Conservation (phyloP, 2,329 filamentous ascomycete genomes). For the Hymenoscyphus fraxineus region DNA sequence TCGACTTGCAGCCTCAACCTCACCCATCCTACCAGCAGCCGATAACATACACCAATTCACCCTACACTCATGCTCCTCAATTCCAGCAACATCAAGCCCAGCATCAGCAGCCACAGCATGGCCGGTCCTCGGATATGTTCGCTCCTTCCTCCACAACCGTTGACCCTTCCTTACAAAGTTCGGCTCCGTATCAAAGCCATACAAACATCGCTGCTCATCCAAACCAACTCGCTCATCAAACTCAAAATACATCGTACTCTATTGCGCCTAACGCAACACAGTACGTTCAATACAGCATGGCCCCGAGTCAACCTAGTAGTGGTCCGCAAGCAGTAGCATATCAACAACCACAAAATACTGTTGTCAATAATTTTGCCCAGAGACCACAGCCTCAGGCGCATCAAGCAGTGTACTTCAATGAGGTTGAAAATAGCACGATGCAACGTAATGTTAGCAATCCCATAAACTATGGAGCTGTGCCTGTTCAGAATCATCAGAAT, state of each 20-base stretch:
- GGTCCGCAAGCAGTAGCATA: slow-evolving; percentile 19
- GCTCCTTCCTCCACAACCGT: slow-evolving; percentile 23
- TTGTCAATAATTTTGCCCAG: slow-evolving; percentile 21
- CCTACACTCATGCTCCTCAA: slow-evolving; percentile 25
- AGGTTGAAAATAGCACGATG: slow-evolving; percentile 15
- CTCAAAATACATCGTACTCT: slow-evolving; percentile 27
- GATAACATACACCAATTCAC: slow-evolving; percentile 26
- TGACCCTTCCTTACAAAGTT: slow-evolving; percentile 28
- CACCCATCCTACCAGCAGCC: slow-evolving; percentile 27
- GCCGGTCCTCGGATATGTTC: slow-evolving; percentile 28
- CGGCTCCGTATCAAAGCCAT: slow-evolving; percentile 15
- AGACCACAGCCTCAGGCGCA: slow-evolving; percentile 19
- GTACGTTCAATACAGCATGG: slow-evolving; percentile 30
- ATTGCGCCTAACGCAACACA: slow-evolving; percentile 29
- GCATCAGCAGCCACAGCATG: slow-evolving; percentile 19
- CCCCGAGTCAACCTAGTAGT: slow-evolving; percentile 23
- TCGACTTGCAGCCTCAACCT: neutral
- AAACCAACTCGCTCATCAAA: slow-evolving; percentile 13
- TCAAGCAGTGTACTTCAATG: slow-evolving; percentile 12
- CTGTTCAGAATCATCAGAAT: slow-evolving; percentile 15
- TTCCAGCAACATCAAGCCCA: slow-evolving; percentile 29
- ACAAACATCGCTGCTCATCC: neutral
- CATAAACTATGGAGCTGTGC: slow-evolving; percentile 19
- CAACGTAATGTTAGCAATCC: slow-evolving; percentile 17
- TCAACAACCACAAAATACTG: slow-evolving; percentile 21